These are phyloP conservation scores for Heliosperma pusillum DNA, from an alignment of 148 eudicot species.

Conservation along the genomic window DNA sequence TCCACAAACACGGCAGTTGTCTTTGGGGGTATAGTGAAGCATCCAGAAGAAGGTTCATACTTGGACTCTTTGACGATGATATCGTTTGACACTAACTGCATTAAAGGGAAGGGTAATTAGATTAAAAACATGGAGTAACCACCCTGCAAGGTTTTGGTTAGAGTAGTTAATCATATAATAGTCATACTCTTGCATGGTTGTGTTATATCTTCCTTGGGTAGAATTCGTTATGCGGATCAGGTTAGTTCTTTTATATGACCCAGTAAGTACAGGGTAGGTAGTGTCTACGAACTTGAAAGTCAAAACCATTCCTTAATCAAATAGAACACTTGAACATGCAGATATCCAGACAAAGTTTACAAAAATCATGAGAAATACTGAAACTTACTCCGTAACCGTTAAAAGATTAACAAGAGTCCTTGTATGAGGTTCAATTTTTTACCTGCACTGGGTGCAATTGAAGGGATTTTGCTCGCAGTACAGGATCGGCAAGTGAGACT, in stretches of 20 bases:
- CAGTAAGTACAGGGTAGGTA: background rate
- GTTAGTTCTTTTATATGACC: background rate
- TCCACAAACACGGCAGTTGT: slow-evolving; percentile 87
- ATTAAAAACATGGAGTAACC: background rate
- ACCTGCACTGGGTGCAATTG: slow-evolving; percentile 88
- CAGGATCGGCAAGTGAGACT: slow-evolving; percentile 43
- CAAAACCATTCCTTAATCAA: background rate
- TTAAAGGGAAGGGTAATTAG: background rate
- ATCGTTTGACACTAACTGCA: slow-evolving; percentile 67
- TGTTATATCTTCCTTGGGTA: no score
- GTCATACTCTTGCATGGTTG: background rate
- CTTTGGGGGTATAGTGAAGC: slow-evolving; percentile 63
- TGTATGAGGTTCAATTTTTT: background rate
- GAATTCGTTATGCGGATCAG: background rate
- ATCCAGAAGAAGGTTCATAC: slow-evolving; percentile 58
- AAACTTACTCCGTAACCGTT: background rate
- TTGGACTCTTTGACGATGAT: slow-evolving; percentile 50
- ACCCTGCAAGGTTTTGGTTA: background rate
- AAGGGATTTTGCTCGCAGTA: slow-evolving; percentile 43
- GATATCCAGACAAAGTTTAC: background rate
- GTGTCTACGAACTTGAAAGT: background rate
- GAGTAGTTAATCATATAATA: background rate
- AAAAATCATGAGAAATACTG: slow-evolving; percentile 5
- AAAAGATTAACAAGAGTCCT: background rate
- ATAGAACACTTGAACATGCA: background rate